Evolutionary conservation across 2,329 filamentous ascomycete species (phyloP), one percentile per base, ranked within the genome.

Genomic region (Colletotrichum sp.): DNA sequence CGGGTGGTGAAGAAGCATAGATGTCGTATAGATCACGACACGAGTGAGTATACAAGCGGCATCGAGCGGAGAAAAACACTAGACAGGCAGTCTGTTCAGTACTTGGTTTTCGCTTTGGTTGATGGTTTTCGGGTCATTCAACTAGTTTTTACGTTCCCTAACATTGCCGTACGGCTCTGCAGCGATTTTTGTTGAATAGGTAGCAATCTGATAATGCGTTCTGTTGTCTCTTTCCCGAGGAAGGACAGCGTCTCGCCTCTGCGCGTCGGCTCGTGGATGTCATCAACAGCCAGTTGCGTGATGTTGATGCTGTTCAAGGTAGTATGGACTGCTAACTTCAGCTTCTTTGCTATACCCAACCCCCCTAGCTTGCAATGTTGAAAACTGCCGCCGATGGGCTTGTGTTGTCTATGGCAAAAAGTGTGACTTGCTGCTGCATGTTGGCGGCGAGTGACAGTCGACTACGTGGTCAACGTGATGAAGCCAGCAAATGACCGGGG

Each of bases 191-290:
- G 57, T 76, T 69, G 55, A 68, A 63, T 76, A 74, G 73, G 65
- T 77, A 77, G 76, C 76, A 77, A 77, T 77, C 60, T 72, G 69
- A 77, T 69, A 74, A 32, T 76, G 65, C 68, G 69, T 76, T 73
- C 62, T 74, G 76, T 72, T 76, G 74, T 76, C 74, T 76, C 74
- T 74, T 76, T 76, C 74, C 44, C 30, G 52, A 57, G 74, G 65
- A 74, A 76, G 70, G 74, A 76, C 74, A 76, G 74, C 74, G 70
- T 69, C 52, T 55, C 74, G 74, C 74, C 72, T 34, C 55, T 67
- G n/a, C 71, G 74, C 70, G 74, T 76, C 64, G 71, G 74, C 71
- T 65, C 60, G 70, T 69, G 70, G 74, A 76, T 73, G 70, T 57
- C 32, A 52, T 65, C 70, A 73, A 76, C 70, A 76, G 74, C 70